A percentile compares a stretch with the other conserved stretches of the same genome.
Conservation (phyloP, 768 basidiomycete species). For the Arthromyces matolae region DNA sequence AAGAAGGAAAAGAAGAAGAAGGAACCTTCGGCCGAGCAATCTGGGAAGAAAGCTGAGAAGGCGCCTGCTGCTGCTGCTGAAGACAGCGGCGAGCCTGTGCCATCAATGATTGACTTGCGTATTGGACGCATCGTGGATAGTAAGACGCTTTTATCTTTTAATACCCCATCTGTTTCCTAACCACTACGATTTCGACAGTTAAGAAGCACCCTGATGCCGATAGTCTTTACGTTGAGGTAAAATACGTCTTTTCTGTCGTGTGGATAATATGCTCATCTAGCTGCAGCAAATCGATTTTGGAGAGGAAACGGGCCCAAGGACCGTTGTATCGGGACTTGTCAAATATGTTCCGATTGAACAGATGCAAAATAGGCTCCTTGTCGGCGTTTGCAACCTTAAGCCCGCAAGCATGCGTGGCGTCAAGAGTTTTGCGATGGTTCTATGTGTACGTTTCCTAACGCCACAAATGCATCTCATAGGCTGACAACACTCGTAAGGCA, state of each 20-base stretch:
- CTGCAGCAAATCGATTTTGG: conserved; percentile 90
- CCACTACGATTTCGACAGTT: conserved; percentile 44
- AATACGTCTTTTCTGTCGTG: conserved; percentile 12
- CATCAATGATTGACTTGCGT: conserved; percentile 95
- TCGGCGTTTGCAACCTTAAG: conserved; percentile 91
- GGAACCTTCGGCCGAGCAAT: conserved; percentile 24
- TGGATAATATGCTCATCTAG: conserved; percentile 12
- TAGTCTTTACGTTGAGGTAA: conserved; percentile 90
- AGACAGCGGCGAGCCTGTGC: conserved; percentile 79
- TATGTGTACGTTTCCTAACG: conserved; percentile 55
- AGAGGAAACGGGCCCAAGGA: conserved; percentile 91
- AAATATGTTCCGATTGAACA: conserved; percentile 95
- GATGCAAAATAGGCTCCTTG: conserved; percentile 79
- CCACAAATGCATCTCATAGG: neutral
- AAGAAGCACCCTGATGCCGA: conserved; percentile 97
- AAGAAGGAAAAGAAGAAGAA: conserved; percentile 45
- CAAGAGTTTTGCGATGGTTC: conserved; percentile 97
- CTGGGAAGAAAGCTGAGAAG: conserved; percentile 26
- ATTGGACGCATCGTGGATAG: conserved; percentile 92
- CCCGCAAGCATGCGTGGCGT: conserved; percentile 96
- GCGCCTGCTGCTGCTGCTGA: conserved; percentile 39
- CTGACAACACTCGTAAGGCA: conserved; percentile 50
- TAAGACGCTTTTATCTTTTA: conserved; percentile 38
- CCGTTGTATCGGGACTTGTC: conserved; percentile 95
- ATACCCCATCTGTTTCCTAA: neutral